Base-by-base conservation (phyloP, 257 asterid genomes). In the Asclepias syriaca region DNA sequence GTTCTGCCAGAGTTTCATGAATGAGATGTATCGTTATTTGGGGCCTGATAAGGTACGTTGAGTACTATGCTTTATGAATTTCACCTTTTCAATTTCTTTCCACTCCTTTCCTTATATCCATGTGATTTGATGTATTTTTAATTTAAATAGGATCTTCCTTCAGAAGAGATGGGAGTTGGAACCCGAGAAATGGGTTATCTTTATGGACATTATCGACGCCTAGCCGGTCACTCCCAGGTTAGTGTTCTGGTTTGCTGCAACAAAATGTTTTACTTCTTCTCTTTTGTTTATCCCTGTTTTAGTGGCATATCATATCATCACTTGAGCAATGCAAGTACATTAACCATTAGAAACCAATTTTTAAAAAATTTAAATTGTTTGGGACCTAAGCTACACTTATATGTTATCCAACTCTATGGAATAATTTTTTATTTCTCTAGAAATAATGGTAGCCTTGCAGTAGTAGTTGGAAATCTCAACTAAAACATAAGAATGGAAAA, bases 1-100 rank as follows among this genome's bases (percentile, higher is more conserved):
- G 79, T 94, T 94, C 80, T 94, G 99, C 77, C 99, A 94, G 85
- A 91, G 97, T 86, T 92, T 94, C 85, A 92, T 92, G 99, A 94
- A 88, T 65, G 99, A 94, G 81, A 77, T 94, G 72, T 92, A 88
- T 78, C 97, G 99, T 46, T 94, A 91, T 84, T 86, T 94, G 80
- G 98, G 99, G 72, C 92, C 96, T 67, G 99, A 94, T 79, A 91
- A 94, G 97, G 99, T 92, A 85, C 64, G 68, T 50, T 65, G 34
- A 75, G 60, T 57, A 81, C 74, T 68, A 48, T 66, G 46, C 66
- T 77, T 63, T 45, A 77, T 51, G 10, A 71, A 15, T 66, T 77
- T 49, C 57, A 29, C 39, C 49, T n/a, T 79, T 22, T 58, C 55
- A 40, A 72, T 68, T 66, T 68, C 71, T 67, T 45, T 63, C 67